Percentiles rank a stretch among this genome's conserved stretches.
phyloP scores from a whole-genome alignment of 257 asterid species.

The Solanum chmielewskii region DNA sequence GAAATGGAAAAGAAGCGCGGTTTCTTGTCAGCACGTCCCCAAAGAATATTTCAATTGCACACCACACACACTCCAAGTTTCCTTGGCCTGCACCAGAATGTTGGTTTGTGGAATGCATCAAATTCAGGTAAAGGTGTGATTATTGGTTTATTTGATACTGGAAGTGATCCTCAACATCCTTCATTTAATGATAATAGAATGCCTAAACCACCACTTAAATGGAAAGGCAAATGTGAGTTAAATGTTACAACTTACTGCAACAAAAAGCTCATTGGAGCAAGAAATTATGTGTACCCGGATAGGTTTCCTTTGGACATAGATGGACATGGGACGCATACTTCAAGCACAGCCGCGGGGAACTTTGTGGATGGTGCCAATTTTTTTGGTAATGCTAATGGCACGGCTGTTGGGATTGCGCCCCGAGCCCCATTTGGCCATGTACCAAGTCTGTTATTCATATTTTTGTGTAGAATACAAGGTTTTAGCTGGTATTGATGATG shows the following conservation, averaged over 20 bases:
- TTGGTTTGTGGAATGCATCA: background rate
- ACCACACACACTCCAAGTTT: background rate
- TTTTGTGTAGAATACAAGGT: background rate
- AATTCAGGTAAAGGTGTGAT: background rate
- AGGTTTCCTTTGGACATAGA: background rate
- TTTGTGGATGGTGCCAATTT: background rate
- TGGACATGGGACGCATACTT: background rate
- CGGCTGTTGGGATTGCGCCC: background rate
- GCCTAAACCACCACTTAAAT: background rate
- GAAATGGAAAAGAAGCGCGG: background rate
- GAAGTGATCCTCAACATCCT: background rate
- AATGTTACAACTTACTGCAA: background rate
- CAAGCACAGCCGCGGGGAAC: background rate
- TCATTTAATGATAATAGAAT: background rate
- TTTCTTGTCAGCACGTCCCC: background rate
- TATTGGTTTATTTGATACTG: background rate
- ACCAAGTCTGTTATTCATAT: background rate
- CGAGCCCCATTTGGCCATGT: background rate
- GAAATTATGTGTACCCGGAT: background rate
- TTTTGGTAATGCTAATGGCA: background rate
- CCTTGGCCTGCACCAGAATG: background rate
- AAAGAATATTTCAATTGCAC: background rate
- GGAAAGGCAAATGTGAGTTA: slow-evolving; percentile 1
- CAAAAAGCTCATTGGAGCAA: background rate
- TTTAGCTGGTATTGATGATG: background rate